These are phyloP conservation scores for Asterionellopsis glacialis DNA, from an alignment of 108 stramenopile genomes.

Conservation along the genomic window DNA sequence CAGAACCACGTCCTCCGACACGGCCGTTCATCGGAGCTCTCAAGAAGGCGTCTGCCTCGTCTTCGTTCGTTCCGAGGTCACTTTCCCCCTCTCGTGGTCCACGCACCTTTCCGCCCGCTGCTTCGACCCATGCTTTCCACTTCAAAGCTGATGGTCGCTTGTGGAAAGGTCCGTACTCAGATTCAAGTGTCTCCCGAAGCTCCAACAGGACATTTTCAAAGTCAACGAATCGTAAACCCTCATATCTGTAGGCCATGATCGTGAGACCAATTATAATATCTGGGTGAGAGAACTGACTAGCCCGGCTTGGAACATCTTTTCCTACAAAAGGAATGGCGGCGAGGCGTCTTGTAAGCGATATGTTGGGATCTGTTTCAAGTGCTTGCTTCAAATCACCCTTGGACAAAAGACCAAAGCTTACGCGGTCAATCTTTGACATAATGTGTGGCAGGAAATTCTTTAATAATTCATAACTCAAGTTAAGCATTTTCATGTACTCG, in stretches of 20 bases:
- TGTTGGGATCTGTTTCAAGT: slow-evolving; percentile 75
- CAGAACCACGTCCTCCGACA: slow-evolving; percentile 56
- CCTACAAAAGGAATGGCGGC: slow-evolving; percentile 98
- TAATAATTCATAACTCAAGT: slow-evolving; percentile 92
- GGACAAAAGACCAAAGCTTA: slow-evolving; percentile 89
- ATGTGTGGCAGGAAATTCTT: slow-evolving; percentile 90
- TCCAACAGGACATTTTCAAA: slow-evolving; percentile 83
- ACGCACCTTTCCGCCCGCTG: slow-evolving; percentile 92
- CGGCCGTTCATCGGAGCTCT: slow-evolving; percentile 33
- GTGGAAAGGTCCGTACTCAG: slow-evolving; percentile 94
- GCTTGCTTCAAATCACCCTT: slow-evolving; percentile 67
- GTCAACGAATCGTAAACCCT: slow-evolving; percentile 90
- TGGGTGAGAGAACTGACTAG: slow-evolving; percentile 98
- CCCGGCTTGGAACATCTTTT: slow-evolving; percentile 96
- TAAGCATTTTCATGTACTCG: slow-evolving; percentile 98
- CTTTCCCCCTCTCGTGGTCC: slow-evolving; percentile 79
- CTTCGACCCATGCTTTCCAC: slow-evolving; percentile 93
- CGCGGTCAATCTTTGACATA: slow-evolving; percentile 95
- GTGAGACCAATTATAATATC: slow-evolving; percentile 98
- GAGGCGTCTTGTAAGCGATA: slow-evolving; percentile 88
- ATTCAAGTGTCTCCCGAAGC: slow-evolving; percentile 88
- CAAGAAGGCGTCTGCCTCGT: slow-evolving; percentile 47
- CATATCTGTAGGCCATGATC: slow-evolving; percentile 95
- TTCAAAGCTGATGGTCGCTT: slow-evolving; percentile 88
- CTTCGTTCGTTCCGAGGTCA: slow-evolving; percentile 17